Percentiles rank a stretch among this genome's conserved stretches.
Conservation (phyloP, 257 asterid genomes). For the Prunella vulgaris region DNA sequence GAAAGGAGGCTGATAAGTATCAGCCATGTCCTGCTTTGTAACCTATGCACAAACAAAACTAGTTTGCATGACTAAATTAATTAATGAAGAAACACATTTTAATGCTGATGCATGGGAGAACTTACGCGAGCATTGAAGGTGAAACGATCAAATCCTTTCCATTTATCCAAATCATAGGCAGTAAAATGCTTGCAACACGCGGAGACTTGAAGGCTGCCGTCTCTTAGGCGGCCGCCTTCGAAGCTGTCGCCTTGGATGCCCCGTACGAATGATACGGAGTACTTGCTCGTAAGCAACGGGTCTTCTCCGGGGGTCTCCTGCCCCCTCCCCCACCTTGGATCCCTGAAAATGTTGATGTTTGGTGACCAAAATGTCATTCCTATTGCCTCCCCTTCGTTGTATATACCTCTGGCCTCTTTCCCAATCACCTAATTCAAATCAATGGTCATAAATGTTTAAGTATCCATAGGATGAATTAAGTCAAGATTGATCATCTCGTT, state of each 20-base stretch:
- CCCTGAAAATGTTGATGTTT: conserved; percentile 66
- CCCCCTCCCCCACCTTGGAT: conserved; percentile 88
- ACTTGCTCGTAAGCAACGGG: conserved; percentile 49
- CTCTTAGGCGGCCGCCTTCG: conserved; percentile 45
- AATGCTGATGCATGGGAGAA: too few species aligned
- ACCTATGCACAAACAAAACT: conserved; percentile 25
- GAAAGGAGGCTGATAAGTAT: conserved; percentile 54
- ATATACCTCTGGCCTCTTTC: conserved; percentile 62
- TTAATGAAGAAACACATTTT: not conserved
- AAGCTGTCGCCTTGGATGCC: conserved; percentile 74
- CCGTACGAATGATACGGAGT: conserved; percentile 56
- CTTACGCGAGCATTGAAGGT: conserved; percentile 57
- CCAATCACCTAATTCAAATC: conserved; percentile 40
- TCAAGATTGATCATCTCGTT: not conserved
- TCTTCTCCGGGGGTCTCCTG: conserved; percentile 86
- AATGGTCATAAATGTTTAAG: not conserved
- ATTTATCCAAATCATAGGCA: conserved; percentile 68
- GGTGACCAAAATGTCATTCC: conserved; percentile 87
- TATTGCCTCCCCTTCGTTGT: conserved; percentile 71
- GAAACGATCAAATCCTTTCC: conserved; percentile 53
- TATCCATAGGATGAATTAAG: not conserved
- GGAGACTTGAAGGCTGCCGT: conserved; percentile 60
- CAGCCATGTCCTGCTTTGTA: conserved; percentile 49
- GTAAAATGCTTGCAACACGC: conserved; percentile 79
- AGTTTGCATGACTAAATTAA: not conserved